A percentile compares a stretch with the other conserved stretches of the same genome.
phyloP scores from a whole-genome alignment of 257 asterid species.

The Paraleonurus japonicus region DNA sequence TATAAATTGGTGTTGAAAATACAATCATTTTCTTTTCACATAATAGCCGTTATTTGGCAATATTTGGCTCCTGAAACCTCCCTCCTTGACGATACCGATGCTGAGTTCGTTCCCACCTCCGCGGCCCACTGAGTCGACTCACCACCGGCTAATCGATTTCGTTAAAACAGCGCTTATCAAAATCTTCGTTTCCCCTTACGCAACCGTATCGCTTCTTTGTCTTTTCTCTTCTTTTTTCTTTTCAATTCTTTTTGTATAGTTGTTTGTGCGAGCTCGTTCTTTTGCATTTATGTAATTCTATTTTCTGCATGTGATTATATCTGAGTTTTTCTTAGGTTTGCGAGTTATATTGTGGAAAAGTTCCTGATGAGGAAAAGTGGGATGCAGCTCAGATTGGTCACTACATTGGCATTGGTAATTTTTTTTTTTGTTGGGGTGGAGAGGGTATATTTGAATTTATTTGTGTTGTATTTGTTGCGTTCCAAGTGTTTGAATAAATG shows the following conservation, averaged over 20 bases:
- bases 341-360: conserved; percentile 83
- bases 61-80: conserved; percentile 13
- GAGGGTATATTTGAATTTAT: neutral
- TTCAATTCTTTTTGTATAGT: neutral
- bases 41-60: neutral
- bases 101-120: conserved; percentile 45
- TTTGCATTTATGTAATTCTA: neutral
- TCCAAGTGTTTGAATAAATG: conserved; percentile 10
- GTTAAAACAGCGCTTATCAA: conserved; percentile 76
- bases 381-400: conserved; percentile 97
- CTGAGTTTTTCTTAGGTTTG: conserved; percentile 57
- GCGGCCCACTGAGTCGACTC: conserved; percentile 55
- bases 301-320: neutral
- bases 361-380: conserved; percentile 79
- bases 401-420: conserved; percentile 85
- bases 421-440: neutral
- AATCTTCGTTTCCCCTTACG: conserved; percentile 88
- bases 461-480: neutral
- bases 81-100: conserved; percentile 34
- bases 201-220: conserved; percentile 44
- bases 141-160: conserved; percentile 76
- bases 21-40: no score
- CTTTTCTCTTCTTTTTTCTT: neutral
- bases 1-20: no score
- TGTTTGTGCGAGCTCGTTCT: neutral